Base-by-base conservation (phyloP, 2,329 filamentous ascomycete genomes). In the Cercospora sojina region DNA sequence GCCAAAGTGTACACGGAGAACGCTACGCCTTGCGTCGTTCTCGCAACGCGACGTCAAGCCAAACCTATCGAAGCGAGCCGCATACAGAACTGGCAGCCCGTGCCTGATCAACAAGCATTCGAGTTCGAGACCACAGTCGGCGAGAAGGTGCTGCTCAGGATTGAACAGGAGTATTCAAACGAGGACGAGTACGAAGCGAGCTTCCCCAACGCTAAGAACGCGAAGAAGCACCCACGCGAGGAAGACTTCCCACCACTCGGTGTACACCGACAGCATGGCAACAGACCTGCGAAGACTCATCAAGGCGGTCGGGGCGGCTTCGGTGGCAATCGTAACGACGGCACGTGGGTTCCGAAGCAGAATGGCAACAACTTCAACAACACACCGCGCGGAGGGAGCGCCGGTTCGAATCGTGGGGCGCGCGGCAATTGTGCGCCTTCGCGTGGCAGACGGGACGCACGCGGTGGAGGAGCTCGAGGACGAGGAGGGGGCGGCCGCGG, bases 21-120 rank as follows among this genome's bases (percentile, higher is more conserved):
- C 74, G 84, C 86, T 0, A 86, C 85, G 0, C 93, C 93, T 0
- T 85, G 92, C 10, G 89, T 98, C 10, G 91, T 98, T 1, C 84
- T 99, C 41, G 93, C 92, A 1, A 84, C 94, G 56, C 86, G 90
- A 43, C 91, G 90, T 75, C 89, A 89, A 13, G 88, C 90, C 3
- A 88, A 90, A 43, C 91, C 92, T 0, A 86, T 90, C 62, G 93
- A 97, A 74, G 93, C 92, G 16, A 86, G 85, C 64, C 90, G 88
- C 74, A 97, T 98, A 66, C 87, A 88, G 63, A 89, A 90, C 70
- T 98, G 94, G 95, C 87, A 91, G 69, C 88, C 91, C 4, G 84
- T 96, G 3, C 80, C 90, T 0, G 82, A 86, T 5, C 88, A 92
- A 7, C 87, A 91, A 73, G 84, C 88, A 0, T 88, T 93, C 74